Base-by-base conservation (phyloP, 179 eudicot genomes). In the Nepenthes alata region DNA sequence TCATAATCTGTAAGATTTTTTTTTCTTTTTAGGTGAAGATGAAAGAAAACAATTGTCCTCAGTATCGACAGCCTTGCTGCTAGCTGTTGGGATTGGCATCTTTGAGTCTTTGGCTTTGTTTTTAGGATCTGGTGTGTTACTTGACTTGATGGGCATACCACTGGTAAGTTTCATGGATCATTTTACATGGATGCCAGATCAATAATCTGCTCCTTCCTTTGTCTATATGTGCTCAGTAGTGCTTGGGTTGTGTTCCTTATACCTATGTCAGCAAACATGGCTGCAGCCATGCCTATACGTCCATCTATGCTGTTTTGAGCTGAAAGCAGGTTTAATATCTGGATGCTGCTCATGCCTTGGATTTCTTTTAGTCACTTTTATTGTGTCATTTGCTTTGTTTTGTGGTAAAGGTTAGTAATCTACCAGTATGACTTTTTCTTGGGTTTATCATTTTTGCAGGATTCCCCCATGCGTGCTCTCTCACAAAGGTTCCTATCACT, bases 61-160 rank as follows among this genome's bases (percentile, higher is more conserved):
- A 4, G 97, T 89, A 15, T 83, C 97, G 50, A 81, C 97, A 4
- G 91, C 95, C 11, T 74, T 94, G 73, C 63, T 83, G 53, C 81
- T 94, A 50, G 94, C 97, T 44, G 60, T 75, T 76, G 86, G 84
- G 53, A 87, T 94, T 70, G 96, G 94, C 73, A 50, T 86, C 35
- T 37, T 78, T 54, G 96, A 94, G 80, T 94, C 95, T 48, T 67
- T 68, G 37, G 97, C 97, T 5, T 77, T 94, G 78, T 71, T 68
- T 69, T 65, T 90, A 60, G 97, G 94, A 70, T 81, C 93, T 69
- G 95, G 95, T 63, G 58, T 75, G 15, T 85, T 90, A 68, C 90
- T 94, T 47, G 77, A 78, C 68, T 71, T 85, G 74, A 89, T 94
- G 99, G 96, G 98, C 57, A 72, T 94, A 69, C 65, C 97, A 62